Base-by-base conservation (phyloP, 2,329 filamentous ascomycete species). In the Orbilia quercus region DNA sequence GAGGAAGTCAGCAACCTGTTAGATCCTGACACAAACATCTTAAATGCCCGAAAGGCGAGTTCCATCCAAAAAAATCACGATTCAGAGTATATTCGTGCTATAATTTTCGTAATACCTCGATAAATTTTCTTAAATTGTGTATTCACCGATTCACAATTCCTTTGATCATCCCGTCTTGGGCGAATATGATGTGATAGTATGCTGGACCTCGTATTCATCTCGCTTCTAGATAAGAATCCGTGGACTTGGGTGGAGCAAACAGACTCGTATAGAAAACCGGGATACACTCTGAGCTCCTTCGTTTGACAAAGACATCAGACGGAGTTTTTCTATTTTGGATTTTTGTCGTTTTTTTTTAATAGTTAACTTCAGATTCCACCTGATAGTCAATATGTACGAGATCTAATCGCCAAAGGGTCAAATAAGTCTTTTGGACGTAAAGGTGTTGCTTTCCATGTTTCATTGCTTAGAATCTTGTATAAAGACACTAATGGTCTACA, bases 211-310 rank as follows among this genome's bases (percentile, higher is more conserved):
- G 67, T 72, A 72, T 72, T 72, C 42, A 34, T 59, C 36, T 72
- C 66, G 66, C 58, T 72, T 72, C 58, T 25, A 51, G 59, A 59
- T 72, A 64, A 72, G 45, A 72, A 59, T 51, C 65, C 65, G 57
- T 60, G 65, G 51, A 38, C 44, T 7, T 16, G 22, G 7, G 59
- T 65, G 67, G 67, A 65, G 58, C 48, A 59, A 7, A 7, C 36
- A 16, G 9, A 47, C 53, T 72, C 67, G 58, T 72, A 64, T 58
- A 50, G n/a, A 18, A 2, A 20, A 42, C 11, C 48, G 7, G 48
- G 34, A 25, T 44, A n/a, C 20, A 5, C 38, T 64, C 36, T 44
- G 59, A 65, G 58, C 51, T 65, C 45, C 44, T 58, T 22, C 31
- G 7, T 14, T 16, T 40, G 36, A 14, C n/a, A 16, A 14, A 40